Base-by-base conservation (phyloP, 1,139 yeast genomes). In the Scheffersomyces parashehatae region DNA sequence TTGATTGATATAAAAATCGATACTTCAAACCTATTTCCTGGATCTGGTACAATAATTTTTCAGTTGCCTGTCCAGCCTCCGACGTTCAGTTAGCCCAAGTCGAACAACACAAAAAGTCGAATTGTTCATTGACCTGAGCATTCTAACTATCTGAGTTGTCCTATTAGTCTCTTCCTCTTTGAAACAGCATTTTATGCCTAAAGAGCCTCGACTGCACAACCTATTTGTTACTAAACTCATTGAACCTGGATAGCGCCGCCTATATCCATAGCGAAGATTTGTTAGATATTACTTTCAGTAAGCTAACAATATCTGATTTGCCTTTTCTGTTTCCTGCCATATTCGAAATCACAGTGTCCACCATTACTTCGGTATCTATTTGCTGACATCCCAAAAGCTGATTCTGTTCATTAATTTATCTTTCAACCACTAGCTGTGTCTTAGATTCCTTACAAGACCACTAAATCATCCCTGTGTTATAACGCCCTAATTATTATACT, bases 191-290 rank as follows among this genome's bases (percentile, higher is more conserved):
- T 73, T 60, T 70, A 73, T 73, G 79, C 76, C 73, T 53, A 71
- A 73, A 60, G 69, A 68, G 47, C 58, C 74, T 58, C 79, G 77
- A 73, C 75, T 62, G 60, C 50, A 48, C 47, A 53, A 15, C 46
- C 46, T 51, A 42, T 43, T 52, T 52, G 59, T 62, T 46, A 62
- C 52, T 53, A 62, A 56, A 55, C 54, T 64, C 47, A 64, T 69
- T 52, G 75, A 72, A 56, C 77, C 77, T 46, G 77, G 78, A 69
- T 73, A 73, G 63, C 74, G 70, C 50, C 47, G 30, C 20, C 38
- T 35, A 41, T 31, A 20, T 15, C n/a, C 36, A 20, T 31, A 15
- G 35, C 35, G 10, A 31, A 31, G 11, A 14, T 31, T 31, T 14
- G 35, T 31, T 31, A 31, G 26, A 20, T 8, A 20, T 20, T 20